Percentiles rank a stretch among this genome's conserved stretches.
phyloP scores from a whole-genome alignment of 306 rosid species.

The Pachyrhizus erosus region DNA sequence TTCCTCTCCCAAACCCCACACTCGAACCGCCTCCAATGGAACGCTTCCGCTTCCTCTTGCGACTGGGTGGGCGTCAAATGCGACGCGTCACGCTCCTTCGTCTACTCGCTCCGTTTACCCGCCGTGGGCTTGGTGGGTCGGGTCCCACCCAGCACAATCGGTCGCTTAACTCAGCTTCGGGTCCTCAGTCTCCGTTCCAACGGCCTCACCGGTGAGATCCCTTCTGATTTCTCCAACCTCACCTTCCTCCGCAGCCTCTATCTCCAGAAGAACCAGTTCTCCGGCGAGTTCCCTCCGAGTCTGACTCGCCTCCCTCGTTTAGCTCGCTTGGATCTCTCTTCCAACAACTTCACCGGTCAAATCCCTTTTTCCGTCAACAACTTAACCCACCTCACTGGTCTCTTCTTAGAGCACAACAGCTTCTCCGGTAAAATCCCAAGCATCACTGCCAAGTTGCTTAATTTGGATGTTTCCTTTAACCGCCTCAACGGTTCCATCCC shows the following conservation, averaged over 20 bases:
- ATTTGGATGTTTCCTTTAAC: conserved; percentile 75
- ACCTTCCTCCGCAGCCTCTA: conserved; percentile 70
- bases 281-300: conserved; percentile 68
- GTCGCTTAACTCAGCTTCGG: conserved; percentile 66
- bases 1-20: conserved; percentile 70
- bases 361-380: conserved; percentile 82
- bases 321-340: conserved; percentile 76
- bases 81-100: conserved; percentile 56
- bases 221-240: conserved; percentile 80
- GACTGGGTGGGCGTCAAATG: conserved; percentile 84
- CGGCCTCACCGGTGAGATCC: conserved; percentile 70
- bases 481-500: conserved; percentile 92
- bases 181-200: conserved; percentile 89
- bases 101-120: conserved; percentile 70
- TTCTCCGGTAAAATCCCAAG: conserved; percentile 78
- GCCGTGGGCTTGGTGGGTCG: conserved; percentile 82
- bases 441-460: conserved; percentile 30
- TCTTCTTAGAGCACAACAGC: conserved; percentile 62
- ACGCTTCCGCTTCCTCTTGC: conserved; percentile 79
- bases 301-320: conserved; percentile 64
- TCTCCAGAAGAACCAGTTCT: conserved; percentile 62
- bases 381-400: conserved; percentile 70
- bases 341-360: conserved; percentile 73
- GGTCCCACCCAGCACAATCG: conserved; percentile 72
- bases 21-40: conserved; percentile 79